These are phyloP conservation scores for Hypoxylon trugodes DNA, from an alignment of 495 filamentous ascomycete genomes.

Conservation along the genomic window DNA sequence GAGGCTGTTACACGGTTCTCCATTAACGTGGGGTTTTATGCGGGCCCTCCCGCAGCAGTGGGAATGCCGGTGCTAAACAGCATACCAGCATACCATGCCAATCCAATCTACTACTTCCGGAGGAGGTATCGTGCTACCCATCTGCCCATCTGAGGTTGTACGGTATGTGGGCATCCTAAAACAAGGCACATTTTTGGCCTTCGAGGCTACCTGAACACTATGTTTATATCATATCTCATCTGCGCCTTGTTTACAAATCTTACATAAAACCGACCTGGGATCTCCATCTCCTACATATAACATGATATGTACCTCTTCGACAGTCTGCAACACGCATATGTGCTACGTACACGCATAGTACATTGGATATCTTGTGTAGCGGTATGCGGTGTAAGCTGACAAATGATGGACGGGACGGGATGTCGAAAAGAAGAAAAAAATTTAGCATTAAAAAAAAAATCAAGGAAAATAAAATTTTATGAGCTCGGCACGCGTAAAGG, in stretches of 20 bases:
- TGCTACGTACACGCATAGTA: not conserved
- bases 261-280: conserved; percentile 16
- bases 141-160: not conserved
- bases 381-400: conserved; percentile 35
- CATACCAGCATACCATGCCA: no score
- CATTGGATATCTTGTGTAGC: conserved; percentile 11
- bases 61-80: no score
- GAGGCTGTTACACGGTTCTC: conserved; percentile 18
- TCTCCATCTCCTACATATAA: not conserved
- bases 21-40: conserved; percentile 28
- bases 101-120: no score
- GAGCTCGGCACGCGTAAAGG: no score
- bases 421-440: not conserved
- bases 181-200: no score
- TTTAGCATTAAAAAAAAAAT: no score
- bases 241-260: conserved; percentile 9
- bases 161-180: not conserved
- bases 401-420: not conserved
- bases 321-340: not conserved
- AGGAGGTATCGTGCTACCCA: not conserved
- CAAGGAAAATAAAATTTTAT: no score
- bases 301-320: no score
- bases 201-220: not conserved
- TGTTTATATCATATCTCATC: conserved; percentile 24
- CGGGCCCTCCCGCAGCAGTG: conserved; percentile 22